phyloP scores from a whole-genome alignment of 2,329 filamentous ascomycete genomes.

The Fusarium nanum region DNA sequence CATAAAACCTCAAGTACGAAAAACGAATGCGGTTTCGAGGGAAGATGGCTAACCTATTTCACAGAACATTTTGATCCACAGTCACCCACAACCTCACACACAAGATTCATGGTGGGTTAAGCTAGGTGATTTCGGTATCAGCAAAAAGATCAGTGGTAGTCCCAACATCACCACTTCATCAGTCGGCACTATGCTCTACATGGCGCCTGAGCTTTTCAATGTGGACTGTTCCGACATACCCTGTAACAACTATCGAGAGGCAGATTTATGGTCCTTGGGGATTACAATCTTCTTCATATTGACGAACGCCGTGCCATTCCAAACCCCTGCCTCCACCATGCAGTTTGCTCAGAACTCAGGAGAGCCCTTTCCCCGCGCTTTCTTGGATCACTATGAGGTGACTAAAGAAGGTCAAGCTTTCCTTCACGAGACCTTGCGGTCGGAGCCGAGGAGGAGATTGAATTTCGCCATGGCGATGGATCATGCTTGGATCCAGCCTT shows the following conservation, averaged over 20 bases:
- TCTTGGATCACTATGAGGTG: not conserved
- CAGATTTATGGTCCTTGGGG: not conserved
- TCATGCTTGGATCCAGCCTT: not conserved
- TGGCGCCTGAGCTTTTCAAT: not conserved
- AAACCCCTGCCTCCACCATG: not conserved
- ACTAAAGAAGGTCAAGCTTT: not conserved
- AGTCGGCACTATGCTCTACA: not conserved
- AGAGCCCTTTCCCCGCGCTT: fast-evolving
- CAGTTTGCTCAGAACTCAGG: not conserved
- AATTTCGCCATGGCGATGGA: not conserved
- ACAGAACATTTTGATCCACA: not conserved
- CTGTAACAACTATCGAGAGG: fast-evolving
- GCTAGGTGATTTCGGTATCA: slow-evolving; percentile 4
- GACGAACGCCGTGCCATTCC: not conserved
- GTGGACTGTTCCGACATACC: not conserved
- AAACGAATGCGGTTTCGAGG: not conserved
- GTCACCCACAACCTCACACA: not conserved
- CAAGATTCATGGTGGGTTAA: slow-evolving; percentile 1
- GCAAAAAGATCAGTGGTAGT: not conserved
- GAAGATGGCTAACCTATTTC: not conserved
- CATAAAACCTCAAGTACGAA: not conserved
- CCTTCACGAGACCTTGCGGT: not conserved
- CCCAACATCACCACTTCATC: not conserved
- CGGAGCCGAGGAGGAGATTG: not conserved
- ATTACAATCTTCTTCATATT: not conserved